phyloP scores from a whole-genome alignment of 1,139 yeast species.

The Taphrina confusa region DNA sequence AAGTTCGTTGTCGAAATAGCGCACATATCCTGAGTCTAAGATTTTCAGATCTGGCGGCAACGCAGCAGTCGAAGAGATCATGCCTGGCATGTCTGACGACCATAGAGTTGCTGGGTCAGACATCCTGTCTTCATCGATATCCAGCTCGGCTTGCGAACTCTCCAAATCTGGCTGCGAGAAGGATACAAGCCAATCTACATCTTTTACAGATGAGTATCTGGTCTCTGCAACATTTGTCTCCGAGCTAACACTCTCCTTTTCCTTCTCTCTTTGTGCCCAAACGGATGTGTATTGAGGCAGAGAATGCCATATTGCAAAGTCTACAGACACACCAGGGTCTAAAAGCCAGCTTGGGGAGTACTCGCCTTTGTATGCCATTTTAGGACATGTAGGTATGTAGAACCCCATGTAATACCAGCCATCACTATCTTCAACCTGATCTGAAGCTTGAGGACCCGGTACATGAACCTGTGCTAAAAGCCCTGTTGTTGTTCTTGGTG shows the following conservation, averaged over 20 bases:
- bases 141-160: not conserved
- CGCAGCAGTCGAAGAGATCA: not conserved
- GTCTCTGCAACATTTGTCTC: no score
- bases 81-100: not conserved
- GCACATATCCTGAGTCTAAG: not conserved
- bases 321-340: constrained; percentile 43
- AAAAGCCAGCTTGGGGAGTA: constrained; percentile 51
- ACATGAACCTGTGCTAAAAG: not conserved
- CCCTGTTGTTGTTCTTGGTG: no score
- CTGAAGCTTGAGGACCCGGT: constrained; percentile 45
- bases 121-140: not conserved
- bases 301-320: not conserved
- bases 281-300: not conserved
- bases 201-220: no score
- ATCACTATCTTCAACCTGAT: not conserved
- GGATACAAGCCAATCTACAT: not conserved
- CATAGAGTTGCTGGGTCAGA: not conserved
- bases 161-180: not conserved
- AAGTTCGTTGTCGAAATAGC: not conserved
- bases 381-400: constrained; percentile 73
- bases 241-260: not conserved
- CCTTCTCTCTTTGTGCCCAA: not conserved
- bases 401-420: constrained; percentile 50
- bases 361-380: constrained; percentile 78
- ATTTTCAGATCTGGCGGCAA: not conserved